Conservation (phyloP, 2,329 filamentous ascomycete genomes). For the Arachnomyces sp. region DNA sequence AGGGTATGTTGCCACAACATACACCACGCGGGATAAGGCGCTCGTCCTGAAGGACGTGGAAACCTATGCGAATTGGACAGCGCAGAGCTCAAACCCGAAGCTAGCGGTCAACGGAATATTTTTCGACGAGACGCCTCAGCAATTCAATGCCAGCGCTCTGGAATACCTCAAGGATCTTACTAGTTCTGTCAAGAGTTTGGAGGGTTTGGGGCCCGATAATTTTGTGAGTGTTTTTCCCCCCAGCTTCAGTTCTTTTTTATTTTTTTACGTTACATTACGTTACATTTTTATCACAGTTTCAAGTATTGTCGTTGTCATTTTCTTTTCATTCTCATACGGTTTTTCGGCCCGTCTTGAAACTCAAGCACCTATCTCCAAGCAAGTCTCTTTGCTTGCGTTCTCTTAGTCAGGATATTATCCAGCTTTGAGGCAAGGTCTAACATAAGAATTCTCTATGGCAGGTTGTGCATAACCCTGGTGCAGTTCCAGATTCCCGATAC, state of each 20-base stretch:
- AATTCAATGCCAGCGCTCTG: slow-evolving; percentile 24
- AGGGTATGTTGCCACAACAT: slow-evolving; percentile 46
- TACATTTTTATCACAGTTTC: background rate
- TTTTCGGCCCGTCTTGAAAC: slow-evolving; percentile 1
- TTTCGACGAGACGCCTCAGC: slow-evolving; percentile 41
- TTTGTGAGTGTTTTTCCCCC: slow-evolving; percentile 27
- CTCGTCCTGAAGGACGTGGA: slow-evolving; percentile 38
- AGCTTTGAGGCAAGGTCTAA: background rate
- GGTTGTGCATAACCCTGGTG: slow-evolving; percentile 42
- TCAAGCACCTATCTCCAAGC: slow-evolving; percentile 12
- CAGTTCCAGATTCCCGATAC: slow-evolving; percentile 35
- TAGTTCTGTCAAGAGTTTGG: slow-evolving; percentile 22
- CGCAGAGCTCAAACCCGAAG: slow-evolving; percentile 25
- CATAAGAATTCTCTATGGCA: slow-evolving; percentile 14
- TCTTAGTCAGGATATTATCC: slow-evolving; percentile 16
- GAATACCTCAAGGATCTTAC: slow-evolving; percentile 29
- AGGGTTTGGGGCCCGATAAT: slow-evolving; percentile 28
- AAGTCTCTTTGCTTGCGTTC: background rate
- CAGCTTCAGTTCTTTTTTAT: slow-evolving; percentile 2
- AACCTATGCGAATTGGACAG: slow-evolving; percentile 39
- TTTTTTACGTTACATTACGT: background rate
- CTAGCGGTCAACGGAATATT: slow-evolving; percentile 43
- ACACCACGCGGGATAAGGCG: slow-evolving; percentile 34
- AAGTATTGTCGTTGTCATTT: background rate
- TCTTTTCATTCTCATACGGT: slow-evolving; percentile 2